Base-by-base conservation (phyloP, 306 rosid genomes). In the Geum urbanum region DNA sequence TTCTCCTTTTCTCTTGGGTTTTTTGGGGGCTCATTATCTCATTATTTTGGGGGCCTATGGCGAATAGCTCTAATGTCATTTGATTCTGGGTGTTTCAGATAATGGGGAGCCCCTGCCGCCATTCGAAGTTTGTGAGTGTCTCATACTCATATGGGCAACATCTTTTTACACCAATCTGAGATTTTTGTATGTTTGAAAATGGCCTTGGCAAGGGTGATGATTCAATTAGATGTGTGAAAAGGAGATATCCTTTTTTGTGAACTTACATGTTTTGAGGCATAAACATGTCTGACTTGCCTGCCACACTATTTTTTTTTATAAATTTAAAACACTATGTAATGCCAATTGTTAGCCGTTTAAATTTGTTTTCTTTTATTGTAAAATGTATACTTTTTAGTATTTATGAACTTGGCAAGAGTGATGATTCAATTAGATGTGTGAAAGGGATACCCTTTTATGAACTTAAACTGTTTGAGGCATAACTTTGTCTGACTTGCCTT, bases 361-460 rank as follows among this genome's bases (percentile, higher is more conserved):
- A 32, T 32, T 32, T 32, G 37, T 22, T 12, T 56, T 1, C 39
- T 10, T 56, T 22, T 41, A 57, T 10, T 24, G 46, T 12, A 4
- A 54, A 19, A 20, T 54, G 35, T 9, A 1, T 20, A 9, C 18
- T 4, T 56, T 7, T 16, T 24, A 24, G 4, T 24, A 8, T 12
- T 27, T 27, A 5, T 22, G 40, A 37, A 54, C 60, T 54, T 57
- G 64, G 81, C 83, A 74, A 72, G 96, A 35, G 70, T 89, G 88
- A 87, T 82, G 90, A 85, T 35, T 84, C 94, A 87, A 87, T 85
- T 85, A 88, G 86, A 84, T 85, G 91, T 62, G 77, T 85, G 87
- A 85, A 84, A 79, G 78, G 56, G 53, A 46, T 35, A 12, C 71
- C 80, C 73, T 86, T 84, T 37, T 78, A 27, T 84, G 87, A 87